These are phyloP conservation scores for Castanea sativa DNA, from an alignment of 306 rosid genomes.

Conservation along the genomic window DNA sequence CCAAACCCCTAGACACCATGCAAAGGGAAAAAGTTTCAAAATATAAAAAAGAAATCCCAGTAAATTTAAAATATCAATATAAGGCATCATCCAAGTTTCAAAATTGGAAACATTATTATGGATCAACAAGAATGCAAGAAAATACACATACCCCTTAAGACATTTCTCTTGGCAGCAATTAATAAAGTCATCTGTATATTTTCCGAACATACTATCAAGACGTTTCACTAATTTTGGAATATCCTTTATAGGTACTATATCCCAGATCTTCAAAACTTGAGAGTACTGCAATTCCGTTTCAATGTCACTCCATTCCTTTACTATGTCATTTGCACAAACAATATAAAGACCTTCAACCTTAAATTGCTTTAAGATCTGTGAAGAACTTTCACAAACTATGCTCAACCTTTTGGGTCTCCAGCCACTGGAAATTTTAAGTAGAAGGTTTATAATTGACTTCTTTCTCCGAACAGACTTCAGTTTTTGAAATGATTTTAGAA, in stretches of 20 bases:
- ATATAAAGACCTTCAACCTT: slow-evolving; percentile 56
- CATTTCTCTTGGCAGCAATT: slow-evolving; percentile 49
- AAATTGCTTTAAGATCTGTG: slow-evolving; percentile 46
- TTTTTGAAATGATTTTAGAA: slow-evolving; percentile 65
- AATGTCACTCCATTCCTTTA: slow-evolving; percentile 44
- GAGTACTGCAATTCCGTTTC: slow-evolving; percentile 30
- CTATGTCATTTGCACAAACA: slow-evolving; percentile 57
- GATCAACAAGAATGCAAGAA: not conserved
- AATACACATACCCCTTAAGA: slow-evolving; percentile 48
- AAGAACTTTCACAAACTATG: slow-evolving; percentile 41
- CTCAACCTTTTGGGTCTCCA: slow-evolving; percentile 66
- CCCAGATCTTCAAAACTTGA: slow-evolving; percentile 79
- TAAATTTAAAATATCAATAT: not conserved
- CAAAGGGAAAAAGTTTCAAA: not conserved
- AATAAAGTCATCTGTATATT: slow-evolving; percentile 54
- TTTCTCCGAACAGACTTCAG: slow-evolving; percentile 28
- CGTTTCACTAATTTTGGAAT: slow-evolving; percentile 55
- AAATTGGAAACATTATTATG: not conserved
- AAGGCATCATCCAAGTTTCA: not conserved
- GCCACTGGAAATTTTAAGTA: slow-evolving; percentile 59
- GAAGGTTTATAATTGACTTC: slow-evolving; percentile 45
- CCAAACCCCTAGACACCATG: slow-evolving; percentile 39
- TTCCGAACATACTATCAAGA: slow-evolving; percentile 50
- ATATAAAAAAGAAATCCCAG: not conserved
- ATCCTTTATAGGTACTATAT: slow-evolving; percentile 49